Conservation (phyloP, 2,329 filamentous ascomycete species). For the Microdochium paspali region DNA sequence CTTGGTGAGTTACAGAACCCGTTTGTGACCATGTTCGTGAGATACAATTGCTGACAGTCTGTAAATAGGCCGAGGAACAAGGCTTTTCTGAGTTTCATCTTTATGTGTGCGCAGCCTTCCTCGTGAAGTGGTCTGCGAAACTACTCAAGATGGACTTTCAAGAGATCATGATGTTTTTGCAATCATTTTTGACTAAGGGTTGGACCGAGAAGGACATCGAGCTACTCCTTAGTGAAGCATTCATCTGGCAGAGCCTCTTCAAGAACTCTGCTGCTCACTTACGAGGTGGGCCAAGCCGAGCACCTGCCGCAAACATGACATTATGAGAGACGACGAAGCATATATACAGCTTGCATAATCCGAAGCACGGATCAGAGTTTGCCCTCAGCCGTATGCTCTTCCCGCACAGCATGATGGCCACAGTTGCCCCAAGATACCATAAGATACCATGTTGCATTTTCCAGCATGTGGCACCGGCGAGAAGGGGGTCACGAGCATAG, state of each 20-base stretch:
- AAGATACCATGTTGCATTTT: no score
- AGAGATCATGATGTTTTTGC: slow-evolving; percentile 99
- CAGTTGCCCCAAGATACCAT: no score
- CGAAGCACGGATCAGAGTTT: no score
- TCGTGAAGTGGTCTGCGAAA: slow-evolving; percentile 97
- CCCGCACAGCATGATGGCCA: no score
- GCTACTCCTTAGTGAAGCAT: slow-evolving; percentile 87
- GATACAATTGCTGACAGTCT: slow-evolving; percentile 6
- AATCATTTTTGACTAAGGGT: slow-evolving; percentile 80
- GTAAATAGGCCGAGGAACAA: slow-evolving; percentile 79
- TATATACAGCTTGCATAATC: background rate
- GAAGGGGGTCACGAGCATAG: no score
- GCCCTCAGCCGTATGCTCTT: no score
- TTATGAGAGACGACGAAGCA: background rate
- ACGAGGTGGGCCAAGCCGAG: slow-evolving; percentile 37
- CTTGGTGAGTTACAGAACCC: slow-evolving; percentile 51
- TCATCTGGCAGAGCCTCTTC: slow-evolving; percentile 97
- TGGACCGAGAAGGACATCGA: slow-evolving; percentile 99
- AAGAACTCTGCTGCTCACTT: slow-evolving; percentile 90
- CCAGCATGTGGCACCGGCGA: no score
- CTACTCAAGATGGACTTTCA: slow-evolving; percentile 96
- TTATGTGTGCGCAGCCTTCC: slow-evolving; percentile 94
- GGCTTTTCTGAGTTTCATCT: slow-evolving; percentile 98
- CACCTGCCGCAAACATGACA: slow-evolving; percentile 26
- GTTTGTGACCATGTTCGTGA: background rate